These are phyloP conservation scores for Nectriaceae sp. DNA, from an alignment of 2,329 filamentous ascomycete genomes.

Conservation along the genomic window DNA sequence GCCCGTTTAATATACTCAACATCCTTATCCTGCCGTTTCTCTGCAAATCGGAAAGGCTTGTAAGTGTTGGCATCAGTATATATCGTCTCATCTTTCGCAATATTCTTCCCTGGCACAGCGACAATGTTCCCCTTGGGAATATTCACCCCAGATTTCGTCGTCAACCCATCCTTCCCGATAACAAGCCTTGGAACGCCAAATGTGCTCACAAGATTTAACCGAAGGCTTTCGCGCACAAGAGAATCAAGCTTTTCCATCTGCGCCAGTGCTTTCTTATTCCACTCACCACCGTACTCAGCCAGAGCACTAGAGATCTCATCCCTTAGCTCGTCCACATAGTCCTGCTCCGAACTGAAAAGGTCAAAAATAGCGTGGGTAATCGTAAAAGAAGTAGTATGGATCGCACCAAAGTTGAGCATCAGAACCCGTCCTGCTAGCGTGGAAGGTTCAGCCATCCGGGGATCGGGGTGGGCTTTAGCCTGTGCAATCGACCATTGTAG, in stretches of 20 bases:
- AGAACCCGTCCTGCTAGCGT: slow-evolving; percentile 32
- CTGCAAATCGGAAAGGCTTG: slow-evolving; percentile 29
- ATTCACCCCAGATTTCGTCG: slow-evolving; percentile 36
- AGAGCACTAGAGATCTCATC: slow-evolving; percentile 21
- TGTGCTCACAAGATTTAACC: slow-evolving; percentile 35
- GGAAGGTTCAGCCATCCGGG: slow-evolving; percentile 22
- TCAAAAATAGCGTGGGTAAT: slow-evolving; percentile 44
- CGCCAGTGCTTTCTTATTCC: slow-evolving; percentile 35
- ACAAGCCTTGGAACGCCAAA: slow-evolving; percentile 27
- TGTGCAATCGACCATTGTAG: slow-evolving; percentile 9
- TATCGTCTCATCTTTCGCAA: slow-evolving; percentile 26
- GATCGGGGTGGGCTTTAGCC: slow-evolving; percentile 19
- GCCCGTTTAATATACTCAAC: slow-evolving; percentile 25
- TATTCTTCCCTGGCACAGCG: slow-evolving; percentile 30
- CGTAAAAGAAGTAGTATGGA: slow-evolving; percentile 40
- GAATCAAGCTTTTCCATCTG: slow-evolving; percentile 42
- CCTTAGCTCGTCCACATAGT: slow-evolving; percentile 47
- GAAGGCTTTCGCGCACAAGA: slow-evolving; percentile 41
- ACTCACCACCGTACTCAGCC: slow-evolving; percentile 21
- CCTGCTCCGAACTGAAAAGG: slow-evolving; percentile 34
- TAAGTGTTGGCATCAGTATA: slow-evolving; percentile 27
- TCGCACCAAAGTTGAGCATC: slow-evolving; percentile 38
- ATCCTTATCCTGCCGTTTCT: slow-evolving; percentile 21
- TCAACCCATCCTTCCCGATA: slow-evolving; percentile 28
- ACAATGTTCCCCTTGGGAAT: slow-evolving; percentile 33